Evolutionary conservation across 306 rosid species (phyloP).

Genomic region (Prunus davidiana): DNA sequence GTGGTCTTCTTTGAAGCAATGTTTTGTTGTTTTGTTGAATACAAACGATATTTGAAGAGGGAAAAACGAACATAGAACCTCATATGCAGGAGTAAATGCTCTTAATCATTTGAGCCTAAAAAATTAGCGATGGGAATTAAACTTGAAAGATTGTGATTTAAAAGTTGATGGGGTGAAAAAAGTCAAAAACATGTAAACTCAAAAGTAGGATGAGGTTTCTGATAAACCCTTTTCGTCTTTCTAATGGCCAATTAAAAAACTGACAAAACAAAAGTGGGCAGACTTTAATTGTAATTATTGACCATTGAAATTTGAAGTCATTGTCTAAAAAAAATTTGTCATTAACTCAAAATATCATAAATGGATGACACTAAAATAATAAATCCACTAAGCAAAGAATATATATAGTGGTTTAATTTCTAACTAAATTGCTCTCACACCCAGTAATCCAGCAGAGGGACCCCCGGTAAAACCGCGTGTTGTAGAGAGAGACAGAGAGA

Average conservation of each 20-base stretch:
- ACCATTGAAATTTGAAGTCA: not conserved
- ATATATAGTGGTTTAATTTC: not conserved
- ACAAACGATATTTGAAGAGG: rapidly evolving
- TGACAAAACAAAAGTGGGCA: not conserved
- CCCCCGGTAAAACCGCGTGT: constrained; percentile 7
- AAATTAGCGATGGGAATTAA: too few species aligned
- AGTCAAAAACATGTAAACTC: not conserved
- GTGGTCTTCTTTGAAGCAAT: too few species aligned
- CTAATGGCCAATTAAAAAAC: not conserved
- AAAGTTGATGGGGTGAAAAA: not conserved
- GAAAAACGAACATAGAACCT: too few species aligned
- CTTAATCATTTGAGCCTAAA: too few species aligned
- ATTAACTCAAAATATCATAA: not conserved
- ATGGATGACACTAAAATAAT: not conserved
- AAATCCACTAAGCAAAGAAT: not conserved
- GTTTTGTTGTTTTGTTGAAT: too few species aligned
- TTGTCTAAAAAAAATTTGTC: not conserved
- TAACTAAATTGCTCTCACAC: too few species aligned
- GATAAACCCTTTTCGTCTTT: not conserved
- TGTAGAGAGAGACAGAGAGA: too few species aligned
- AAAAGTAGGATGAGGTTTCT: not conserved
- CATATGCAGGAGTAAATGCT: rapidly evolving
- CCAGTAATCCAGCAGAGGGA: not conserved
- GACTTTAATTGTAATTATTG: not conserved
- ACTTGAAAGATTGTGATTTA: too few species aligned